Base-by-base conservation (phyloP, 1,139 yeast genomes). In the Blastobotrys aristatus region DNA sequence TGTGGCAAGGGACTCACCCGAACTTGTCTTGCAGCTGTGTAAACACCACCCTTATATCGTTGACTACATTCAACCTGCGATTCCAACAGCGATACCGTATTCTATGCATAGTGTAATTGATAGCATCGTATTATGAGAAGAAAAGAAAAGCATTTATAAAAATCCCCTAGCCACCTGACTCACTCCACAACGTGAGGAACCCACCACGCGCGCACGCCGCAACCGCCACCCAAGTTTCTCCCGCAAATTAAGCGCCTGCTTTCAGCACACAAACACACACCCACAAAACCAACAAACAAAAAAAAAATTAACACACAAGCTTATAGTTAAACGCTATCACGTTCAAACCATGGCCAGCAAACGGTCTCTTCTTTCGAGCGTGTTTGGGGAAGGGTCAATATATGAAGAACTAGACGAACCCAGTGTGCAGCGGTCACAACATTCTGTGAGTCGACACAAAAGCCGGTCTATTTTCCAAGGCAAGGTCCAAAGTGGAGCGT, bases 321-420 rank as follows among this genome's bases (percentile, higher is more conserved):
- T 26, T 26, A 26, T 26, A 26, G 8, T 26, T 26, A 26, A 26
- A 26, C 30, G 11, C 8, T 8, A 26, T 26, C 30, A 26, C 30
- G 30, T 26, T 26, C 33, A 30, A 11, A 30, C 14, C 3, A 35
- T 35, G 39, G 24, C 39, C 8, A 26, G 16, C 17, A 21, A n/a
- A n/a, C 14, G 39, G 24, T 35, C 39, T 7, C 21, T 42, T 22
- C 16, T 42, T 14, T 42, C 45, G 5, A 34, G 40, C 10, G 40
- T 43, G 13, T 42, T 46, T 32, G 49, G 49, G 2, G 42, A 43
- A 31, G 50, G 48, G 2, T 47, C 50, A 8, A 29, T 47, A 11
- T 47, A 47, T 43, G 48, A 46, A 30, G 36, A 30, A 29, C 16
- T 46, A 21, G 46, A 43, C 17, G 29, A 27, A 14, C 21, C 32